A percentile compares a stretch with the other conserved stretches of the same genome.
These are phyloP conservation scores for Daldinia caldariorum DNA, from an alignment of 495 filamentous ascomycete genomes.

Conservation along the genomic window DNA sequence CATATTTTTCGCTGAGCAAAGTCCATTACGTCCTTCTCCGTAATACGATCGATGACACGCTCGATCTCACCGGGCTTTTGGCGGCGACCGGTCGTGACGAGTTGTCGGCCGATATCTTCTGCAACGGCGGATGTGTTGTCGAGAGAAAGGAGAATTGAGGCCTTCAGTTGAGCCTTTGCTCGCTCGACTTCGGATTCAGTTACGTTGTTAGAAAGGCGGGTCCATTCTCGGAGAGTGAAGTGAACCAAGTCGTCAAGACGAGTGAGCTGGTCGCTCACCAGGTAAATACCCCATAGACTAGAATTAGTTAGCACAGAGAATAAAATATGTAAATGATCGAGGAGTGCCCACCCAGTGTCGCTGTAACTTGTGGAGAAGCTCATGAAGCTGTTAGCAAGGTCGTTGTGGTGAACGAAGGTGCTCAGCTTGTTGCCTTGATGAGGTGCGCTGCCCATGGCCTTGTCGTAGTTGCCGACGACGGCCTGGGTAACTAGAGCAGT, in stretches of 20 bases:
- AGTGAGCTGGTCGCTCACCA: slow-evolving; percentile 89
- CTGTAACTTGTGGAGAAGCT: slow-evolving; percentile 99
- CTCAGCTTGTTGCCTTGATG: slow-evolving; percentile 98
- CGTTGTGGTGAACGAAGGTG: slow-evolving; percentile 88
- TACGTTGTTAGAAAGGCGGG: slow-evolving; percentile 86
- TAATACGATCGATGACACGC: slow-evolving; percentile 83
- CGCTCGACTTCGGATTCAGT: slow-evolving; percentile 92
- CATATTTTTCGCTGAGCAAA: slow-evolving; percentile 92
- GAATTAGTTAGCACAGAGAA: slow-evolving; percentile 10
- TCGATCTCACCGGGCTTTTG: slow-evolving; percentile 95
- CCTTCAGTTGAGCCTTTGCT: slow-evolving; percentile 99
- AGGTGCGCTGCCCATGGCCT: slow-evolving; percentile 94
- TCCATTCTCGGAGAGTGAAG: slow-evolving; percentile 98
- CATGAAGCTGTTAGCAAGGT: slow-evolving; percentile 99
- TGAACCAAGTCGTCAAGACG: slow-evolving; percentile 93
- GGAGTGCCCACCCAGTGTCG: slow-evolving; percentile 88
- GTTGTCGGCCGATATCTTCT: slow-evolving; percentile 98
- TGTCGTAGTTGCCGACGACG: slow-evolving; percentile 99
- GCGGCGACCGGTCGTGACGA: slow-evolving; percentile 94
- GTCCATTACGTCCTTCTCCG: slow-evolving; percentile 95
- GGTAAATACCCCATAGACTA: slow-evolving; percentile 99
- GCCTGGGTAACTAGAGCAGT: slow-evolving; percentile 96
- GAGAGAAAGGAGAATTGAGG: slow-evolving; percentile 93
- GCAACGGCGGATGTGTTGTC: slow-evolving; percentile 97
- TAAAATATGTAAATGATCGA: neutral